Percentiles rank a stretch among this genome's conserved stretches.
These are phyloP conservation scores for Syncephalastrum contaminatum DNA, from an alignment of 371 early-diverging fungal genomes.

Conservation along the genomic window DNA sequence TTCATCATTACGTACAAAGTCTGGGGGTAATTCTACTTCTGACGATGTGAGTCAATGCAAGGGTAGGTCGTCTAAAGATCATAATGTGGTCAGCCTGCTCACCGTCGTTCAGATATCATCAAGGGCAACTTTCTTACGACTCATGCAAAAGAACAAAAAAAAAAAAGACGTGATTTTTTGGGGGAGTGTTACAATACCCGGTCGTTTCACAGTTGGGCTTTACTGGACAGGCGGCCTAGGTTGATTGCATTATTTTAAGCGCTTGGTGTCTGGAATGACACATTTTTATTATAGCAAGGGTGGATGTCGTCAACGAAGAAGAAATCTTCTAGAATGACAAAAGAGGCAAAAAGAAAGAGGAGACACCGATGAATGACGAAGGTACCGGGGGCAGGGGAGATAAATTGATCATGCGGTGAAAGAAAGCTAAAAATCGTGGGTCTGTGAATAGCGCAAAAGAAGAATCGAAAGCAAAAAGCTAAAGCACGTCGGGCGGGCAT, in stretches of 20 bases:
- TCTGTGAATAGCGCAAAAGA: too few relatives aligned
- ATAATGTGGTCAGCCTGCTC: background rate
- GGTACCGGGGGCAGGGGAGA: too few relatives aligned
- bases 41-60: background rate
- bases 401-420: too few relatives aligned
- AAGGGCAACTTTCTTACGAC: background rate
- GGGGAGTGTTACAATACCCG: background rate
- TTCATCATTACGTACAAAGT: background rate
- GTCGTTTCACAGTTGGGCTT: background rate
- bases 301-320: background rate
- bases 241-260: too few relatives aligned
- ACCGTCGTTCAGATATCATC: background rate
- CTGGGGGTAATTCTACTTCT: background rate
- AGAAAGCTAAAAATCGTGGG: too few relatives aligned
- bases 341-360: background rate
- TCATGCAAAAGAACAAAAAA: background rate
- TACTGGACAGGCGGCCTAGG: background rate
- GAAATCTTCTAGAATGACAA: background rate
- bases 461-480: background rate
- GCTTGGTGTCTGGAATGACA: too few relatives aligned
- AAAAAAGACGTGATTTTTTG: slow-evolving; percentile 1
- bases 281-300: too few relatives aligned
- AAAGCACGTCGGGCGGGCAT: background rate
- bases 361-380: background rate
- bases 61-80: background rate